A percentile compares a stretch with the other conserved stretches of the same genome.
Evolutionary conservation across 208 protist species (phyloP).

Genomic region (Vickermania spadyakhi): DNA sequence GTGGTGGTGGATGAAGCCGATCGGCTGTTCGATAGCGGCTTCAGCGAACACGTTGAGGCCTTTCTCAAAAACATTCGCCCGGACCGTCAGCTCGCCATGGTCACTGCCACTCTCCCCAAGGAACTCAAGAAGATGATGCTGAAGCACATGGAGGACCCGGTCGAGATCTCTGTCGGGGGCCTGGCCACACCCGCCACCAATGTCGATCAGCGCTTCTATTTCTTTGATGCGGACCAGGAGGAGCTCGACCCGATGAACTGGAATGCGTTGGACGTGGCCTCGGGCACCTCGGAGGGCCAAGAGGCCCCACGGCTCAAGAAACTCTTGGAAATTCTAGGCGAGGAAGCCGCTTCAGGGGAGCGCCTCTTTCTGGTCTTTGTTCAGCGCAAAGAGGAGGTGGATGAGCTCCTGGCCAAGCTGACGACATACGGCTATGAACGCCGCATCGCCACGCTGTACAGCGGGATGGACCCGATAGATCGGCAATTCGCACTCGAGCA

Average conservation of each 20-base stretch:
- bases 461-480: conserved; percentile 89
- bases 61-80: conserved; percentile 87
- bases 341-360: conserved; percentile 52
- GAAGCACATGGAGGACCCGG: conserved; percentile 54
- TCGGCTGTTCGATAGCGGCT: conserved; percentile 92
- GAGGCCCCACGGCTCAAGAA: conserved; percentile 65
- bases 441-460: conserved; percentile 74
- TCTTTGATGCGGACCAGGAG: conserved; percentile 84
- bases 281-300: conserved; percentile 14
- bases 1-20: conserved; percentile 93
- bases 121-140: conserved; percentile 70
- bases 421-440: conserved; percentile 66
- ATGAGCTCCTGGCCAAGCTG: conserved; percentile 77
- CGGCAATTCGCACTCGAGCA: conserved; percentile 83
- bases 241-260: conserved; percentile 40
- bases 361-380: conserved; percentile 88
- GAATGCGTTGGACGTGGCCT: too few species aligned
- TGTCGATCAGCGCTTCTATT: conserved; percentile 85
- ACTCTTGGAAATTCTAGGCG: conserved; percentile 83
- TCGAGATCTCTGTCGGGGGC: conserved; percentile 87
- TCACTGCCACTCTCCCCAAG: conserved; percentile 90
- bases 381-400: conserved; percentile 85
- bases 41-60: conserved; percentile 87
- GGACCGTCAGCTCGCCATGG: conserved; percentile 82
- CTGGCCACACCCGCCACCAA: conserved; percentile 74